Evolutionary conservation across 345 rosid genomes (phyloP).

Genomic region (Boechera divaricarpa): DNA sequence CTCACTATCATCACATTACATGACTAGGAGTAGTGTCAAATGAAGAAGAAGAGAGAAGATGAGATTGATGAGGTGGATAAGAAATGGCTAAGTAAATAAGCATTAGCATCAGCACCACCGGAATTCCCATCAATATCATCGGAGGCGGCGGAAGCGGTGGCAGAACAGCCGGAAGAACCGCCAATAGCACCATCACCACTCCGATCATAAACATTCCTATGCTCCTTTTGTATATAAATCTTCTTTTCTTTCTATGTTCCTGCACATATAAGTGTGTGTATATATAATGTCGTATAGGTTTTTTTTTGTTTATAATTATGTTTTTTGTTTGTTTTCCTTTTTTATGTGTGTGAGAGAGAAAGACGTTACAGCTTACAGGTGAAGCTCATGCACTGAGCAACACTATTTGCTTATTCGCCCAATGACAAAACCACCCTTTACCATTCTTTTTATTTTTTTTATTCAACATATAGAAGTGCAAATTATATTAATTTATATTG

Average conservation of each 20-base stretch:
- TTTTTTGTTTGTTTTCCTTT: constrained; percentile 30
- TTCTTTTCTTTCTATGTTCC: background rate
- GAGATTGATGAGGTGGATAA: constrained; percentile 29
- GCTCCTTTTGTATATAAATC: background rate
- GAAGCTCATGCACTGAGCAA: constrained; percentile 47
- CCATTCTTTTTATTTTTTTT: background rate
- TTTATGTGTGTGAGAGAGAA: constrained; percentile 41
- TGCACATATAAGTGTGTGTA: background rate
- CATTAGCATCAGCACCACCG: constrained; percentile 43
- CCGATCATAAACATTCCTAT: constrained; percentile 28
- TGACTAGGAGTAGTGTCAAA: constrained; percentile 18
- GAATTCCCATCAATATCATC: constrained; percentile 41
- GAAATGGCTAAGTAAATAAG: constrained; percentile 40
- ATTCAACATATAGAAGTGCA: background rate
- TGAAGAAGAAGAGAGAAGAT: constrained; percentile 20
- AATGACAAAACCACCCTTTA: constrained; percentile 27
- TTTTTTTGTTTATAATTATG: background rate
- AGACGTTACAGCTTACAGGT: constrained; percentile 48
- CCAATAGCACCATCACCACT: constrained; percentile 21
- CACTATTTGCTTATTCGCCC: constrained; percentile 31
- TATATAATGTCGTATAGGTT: constrained; percentile 14
- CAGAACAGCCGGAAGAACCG: constrained; percentile 40
- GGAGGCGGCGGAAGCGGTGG: constrained; percentile 48
- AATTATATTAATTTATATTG: too few relatives aligned
- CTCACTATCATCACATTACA: constrained; percentile 22